Percentiles rank a stretch among this genome's conserved stretches.
phyloP scores from a whole-genome alignment of 208 protist genomes.

The Phytomonas francai region DNA sequence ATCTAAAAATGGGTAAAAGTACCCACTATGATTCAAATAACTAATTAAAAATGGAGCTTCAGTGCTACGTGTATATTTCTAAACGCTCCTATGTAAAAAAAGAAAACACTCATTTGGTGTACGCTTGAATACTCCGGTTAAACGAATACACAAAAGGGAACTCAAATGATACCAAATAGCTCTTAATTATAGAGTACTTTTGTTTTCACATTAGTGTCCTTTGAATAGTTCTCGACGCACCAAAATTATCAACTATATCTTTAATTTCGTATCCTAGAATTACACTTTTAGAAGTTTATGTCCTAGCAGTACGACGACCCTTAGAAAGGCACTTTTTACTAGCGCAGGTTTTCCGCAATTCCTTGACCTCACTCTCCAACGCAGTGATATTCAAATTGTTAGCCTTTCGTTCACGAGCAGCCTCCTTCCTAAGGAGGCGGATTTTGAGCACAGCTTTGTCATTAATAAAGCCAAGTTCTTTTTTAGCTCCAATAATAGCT shows the following conservation, averaged over 20 bases:
- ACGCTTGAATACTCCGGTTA: background rate
- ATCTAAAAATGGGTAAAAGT: slow-evolving; percentile 1
- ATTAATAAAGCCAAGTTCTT: slow-evolving; percentile 47
- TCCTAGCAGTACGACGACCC: background rate
- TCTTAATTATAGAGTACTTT: background rate
- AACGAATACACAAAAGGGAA: background rate
- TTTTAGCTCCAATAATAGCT: slow-evolving; percentile 32
- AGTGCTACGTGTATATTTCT: slow-evolving; percentile 4
- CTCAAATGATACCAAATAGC: background rate
- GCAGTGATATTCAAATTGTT: slow-evolving; percentile 36
- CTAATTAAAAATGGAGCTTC: background rate
- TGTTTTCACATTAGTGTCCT: slow-evolving; percentile 1
- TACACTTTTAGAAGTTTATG: background rate
- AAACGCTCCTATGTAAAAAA: background rate
- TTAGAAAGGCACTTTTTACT: background rate
- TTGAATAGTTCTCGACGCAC: background rate
- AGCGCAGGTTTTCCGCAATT: slow-evolving; percentile 5
- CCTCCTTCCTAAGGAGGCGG: slow-evolving; percentile 33
- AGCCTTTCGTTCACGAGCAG: slow-evolving; percentile 32
- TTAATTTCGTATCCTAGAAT: background rate
- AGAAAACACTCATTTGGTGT: background rate
- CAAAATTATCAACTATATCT: slow-evolving; percentile 3
- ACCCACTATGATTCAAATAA: background rate
- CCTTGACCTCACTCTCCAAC: slow-evolving; percentile 39
- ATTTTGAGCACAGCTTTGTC: slow-evolving; percentile 49